phyloP scores from a whole-genome alignment of 371 early-diverging fungal species.

The Mortierella sp. region DNA sequence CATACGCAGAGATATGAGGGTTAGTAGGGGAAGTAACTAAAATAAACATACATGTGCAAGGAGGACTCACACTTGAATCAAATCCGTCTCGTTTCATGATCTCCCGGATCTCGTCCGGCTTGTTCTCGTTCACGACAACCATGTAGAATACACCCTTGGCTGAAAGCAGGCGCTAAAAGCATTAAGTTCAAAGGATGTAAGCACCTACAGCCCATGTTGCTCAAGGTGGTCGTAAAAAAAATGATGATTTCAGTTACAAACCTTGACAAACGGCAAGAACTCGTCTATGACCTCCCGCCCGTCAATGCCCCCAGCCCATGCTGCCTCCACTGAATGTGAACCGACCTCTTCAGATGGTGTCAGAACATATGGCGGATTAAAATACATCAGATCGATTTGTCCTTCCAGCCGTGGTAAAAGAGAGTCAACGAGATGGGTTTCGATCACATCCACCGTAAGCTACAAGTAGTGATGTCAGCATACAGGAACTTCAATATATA shows the following conservation, averaged over 20 bases:
- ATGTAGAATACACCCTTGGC: slow-evolving; percentile 86
- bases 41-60: not conserved
- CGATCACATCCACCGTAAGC: slow-evolving; percentile 69
- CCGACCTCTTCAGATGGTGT: slow-evolving; percentile 83
- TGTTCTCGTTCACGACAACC: slow-evolving; percentile 90
- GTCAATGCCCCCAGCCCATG: slow-evolving; percentile 95
- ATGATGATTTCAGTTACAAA: slow-evolving; percentile 37
- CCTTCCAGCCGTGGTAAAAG: slow-evolving; percentile 66
- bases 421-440: slow-evolving; percentile 66
- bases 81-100: slow-evolving; percentile 63
- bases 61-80: slow-evolving; percentile 36
- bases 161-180: slow-evolving; percentile 70
- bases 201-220: not conserved
- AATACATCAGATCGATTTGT: slow-evolving; percentile 84
- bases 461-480: slow-evolving; percentile 9
- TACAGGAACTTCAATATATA: too few species aligned
- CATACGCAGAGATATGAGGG: not conserved
- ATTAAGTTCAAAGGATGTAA: too few species aligned
- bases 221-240: too few species aligned
- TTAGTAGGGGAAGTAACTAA: not conserved
- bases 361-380: slow-evolving; percentile 93
- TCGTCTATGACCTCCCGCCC: slow-evolving; percentile 94
- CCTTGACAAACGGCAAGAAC: slow-evolving; percentile 78
- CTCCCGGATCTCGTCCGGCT: slow-evolving; percentile 83
- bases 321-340: slow-evolving; percentile 79